Evolutionary conservation across 305 asterid species (phyloP).

Genomic region (Solanum hybrid): DNA sequence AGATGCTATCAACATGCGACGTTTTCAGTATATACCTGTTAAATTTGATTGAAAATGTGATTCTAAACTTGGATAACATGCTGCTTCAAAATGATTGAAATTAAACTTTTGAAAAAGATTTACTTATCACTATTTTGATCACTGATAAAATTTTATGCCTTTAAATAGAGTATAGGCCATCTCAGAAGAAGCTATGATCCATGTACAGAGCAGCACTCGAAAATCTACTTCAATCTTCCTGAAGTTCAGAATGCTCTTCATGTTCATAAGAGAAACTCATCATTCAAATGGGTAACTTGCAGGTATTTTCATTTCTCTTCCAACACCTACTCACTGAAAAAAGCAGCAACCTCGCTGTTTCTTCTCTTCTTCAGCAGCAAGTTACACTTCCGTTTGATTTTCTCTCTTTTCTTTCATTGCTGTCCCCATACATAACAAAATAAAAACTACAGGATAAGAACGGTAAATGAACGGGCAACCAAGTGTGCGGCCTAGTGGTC

Average conservation of each 20-base stretch:
- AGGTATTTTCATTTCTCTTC: conserved; percentile 33
- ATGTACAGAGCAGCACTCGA: conserved; percentile 78
- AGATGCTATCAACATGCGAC: neutral
- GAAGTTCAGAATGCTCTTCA: conserved; percentile 92
- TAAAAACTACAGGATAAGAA: neutral
- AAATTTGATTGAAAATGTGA: neutral
- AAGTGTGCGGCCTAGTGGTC: neutral
- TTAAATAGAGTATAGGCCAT: conserved; percentile 41
- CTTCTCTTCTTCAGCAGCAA: neutral
- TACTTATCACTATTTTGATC: neutral
- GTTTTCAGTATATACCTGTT: neutral
- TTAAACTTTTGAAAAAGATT: neutral
- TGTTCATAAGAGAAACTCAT: conserved; percentile 36
- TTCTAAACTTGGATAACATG: neutral
- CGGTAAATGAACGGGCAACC: neutral
- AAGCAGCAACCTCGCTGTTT: neutral
- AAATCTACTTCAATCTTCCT: conserved; percentile 74
- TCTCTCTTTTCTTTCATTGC: neutral
- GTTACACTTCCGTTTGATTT: neutral
- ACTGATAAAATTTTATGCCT: neutral
- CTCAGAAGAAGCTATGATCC: conserved; percentile 78
- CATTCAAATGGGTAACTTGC: conserved; percentile 67
- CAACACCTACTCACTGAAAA: neutral
- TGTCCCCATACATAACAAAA: neutral
- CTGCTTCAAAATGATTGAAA: neutral